Conservation (phyloP, 2,329 filamentous ascomycete genomes). For the Claviceps cyperi region DNA sequence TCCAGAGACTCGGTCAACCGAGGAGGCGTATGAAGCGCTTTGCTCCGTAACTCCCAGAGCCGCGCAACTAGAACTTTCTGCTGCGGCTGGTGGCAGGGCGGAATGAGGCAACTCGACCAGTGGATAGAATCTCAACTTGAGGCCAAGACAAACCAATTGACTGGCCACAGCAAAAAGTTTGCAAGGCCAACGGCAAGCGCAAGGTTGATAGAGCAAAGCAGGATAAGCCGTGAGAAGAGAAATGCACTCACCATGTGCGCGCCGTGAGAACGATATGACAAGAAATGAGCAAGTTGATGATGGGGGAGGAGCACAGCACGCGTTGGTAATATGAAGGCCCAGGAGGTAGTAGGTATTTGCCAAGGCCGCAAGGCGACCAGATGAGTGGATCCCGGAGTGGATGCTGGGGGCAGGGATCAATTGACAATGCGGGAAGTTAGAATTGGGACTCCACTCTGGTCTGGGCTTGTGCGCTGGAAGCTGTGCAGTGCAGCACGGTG, state of each 20-base stretch:
- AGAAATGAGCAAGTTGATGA: background rate
- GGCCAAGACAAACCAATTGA: background rate
- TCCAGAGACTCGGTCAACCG: background rate
- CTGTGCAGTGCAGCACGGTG: too few relatives aligned
- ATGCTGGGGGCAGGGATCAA: background rate
- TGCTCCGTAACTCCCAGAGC: background rate
- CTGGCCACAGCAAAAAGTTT: background rate
- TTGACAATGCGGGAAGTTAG: background rate
- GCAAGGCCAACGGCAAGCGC: background rate
- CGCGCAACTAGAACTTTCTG: background rate
- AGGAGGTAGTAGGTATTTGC: background rate
- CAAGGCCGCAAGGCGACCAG: background rate
- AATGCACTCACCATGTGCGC: constrained; percentile 3
- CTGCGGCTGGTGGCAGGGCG: background rate
- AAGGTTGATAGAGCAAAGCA: background rate
- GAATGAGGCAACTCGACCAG: background rate
- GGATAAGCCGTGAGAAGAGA: background rate
- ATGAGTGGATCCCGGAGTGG: background rate
- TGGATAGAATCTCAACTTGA: background rate
- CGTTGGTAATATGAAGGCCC: background rate
- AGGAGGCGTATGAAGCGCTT: background rate
- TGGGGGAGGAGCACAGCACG: background rate
- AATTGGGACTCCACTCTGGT: too few relatives aligned
- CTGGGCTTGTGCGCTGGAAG: too few relatives aligned
- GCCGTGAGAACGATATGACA: background rate